Conservation (phyloP, 176 grass and related monocot genomes). For the Stipa capillata region DNA sequence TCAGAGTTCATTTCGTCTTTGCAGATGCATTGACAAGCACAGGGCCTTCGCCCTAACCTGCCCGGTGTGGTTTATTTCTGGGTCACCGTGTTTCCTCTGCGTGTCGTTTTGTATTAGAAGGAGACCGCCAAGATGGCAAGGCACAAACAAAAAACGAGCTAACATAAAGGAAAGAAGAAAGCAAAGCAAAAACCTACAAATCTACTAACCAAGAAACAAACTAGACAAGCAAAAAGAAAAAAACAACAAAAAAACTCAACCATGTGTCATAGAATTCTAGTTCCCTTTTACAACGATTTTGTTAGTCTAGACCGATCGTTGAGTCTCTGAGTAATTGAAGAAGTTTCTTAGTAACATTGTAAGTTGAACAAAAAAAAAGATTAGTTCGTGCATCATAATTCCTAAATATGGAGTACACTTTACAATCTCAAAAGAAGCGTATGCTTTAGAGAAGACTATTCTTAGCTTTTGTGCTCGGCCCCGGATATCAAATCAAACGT, state of each 20-base stretch:
- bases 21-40: not conserved
- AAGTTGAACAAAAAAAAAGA: not conserved
- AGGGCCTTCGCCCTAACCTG: not conserved
- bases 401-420: not conserved
- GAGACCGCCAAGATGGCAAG: too few relatives aligned
- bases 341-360: not conserved
- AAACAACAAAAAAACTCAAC: too few relatives aligned
- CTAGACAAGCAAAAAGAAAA: too few relatives aligned
- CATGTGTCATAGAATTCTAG: not conserved
- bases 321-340: not conserved
- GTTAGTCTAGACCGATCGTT: not conserved
- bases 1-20: not conserved
- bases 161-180: too few relatives aligned
- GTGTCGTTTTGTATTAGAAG: too few relatives aligned
- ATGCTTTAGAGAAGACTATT: not conserved
- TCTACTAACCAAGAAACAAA: too few relatives aligned
- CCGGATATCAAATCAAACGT: conserved; percentile 19
- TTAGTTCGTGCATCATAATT: not conserved
- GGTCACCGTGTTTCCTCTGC: not conserved
- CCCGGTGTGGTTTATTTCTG: not conserved
- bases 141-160: too few relatives aligned
- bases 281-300: not conserved
- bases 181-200: too few relatives aligned
- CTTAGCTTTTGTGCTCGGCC: not conserved
- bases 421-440: not conserved